phyloP scores from a whole-genome alignment of 1,284 basidiomycete genomes.

The Rhodotorula sp. region DNA sequence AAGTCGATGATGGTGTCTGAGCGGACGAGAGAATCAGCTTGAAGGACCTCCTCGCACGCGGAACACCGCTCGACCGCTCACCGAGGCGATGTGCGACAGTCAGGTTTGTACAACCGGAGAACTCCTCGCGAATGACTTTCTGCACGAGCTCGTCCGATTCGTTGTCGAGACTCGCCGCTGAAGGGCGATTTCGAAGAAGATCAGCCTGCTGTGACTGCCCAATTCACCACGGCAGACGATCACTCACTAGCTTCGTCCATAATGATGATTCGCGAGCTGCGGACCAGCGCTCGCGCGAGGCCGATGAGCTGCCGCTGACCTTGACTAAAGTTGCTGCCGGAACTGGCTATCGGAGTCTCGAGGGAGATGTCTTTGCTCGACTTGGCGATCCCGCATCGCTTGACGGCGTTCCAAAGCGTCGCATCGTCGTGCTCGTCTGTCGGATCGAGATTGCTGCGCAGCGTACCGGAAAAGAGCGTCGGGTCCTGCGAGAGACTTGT shows the following conservation, averaged over 20 bases:
- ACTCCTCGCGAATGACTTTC: conserved; percentile 38
- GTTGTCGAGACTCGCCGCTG: conserved; percentile 36
- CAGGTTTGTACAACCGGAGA: conserved; percentile 31
- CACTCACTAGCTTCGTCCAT: conserved; percentile 38
- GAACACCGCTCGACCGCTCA: background rate
- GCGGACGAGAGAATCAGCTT: background rate
- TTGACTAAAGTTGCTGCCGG: conserved; percentile 33
- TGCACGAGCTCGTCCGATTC: conserved; percentile 37
- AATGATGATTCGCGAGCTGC: conserved; percentile 28
- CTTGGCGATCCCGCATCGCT: conserved; percentile 36
- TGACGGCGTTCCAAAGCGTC: conserved; percentile 48
- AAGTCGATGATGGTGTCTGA: conserved; percentile 40
- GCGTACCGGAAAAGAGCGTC: conserved; percentile 49
- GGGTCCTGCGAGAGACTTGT: conserved; percentile 48
- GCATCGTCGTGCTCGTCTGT: conserved; percentile 49
- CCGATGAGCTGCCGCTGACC: conserved; percentile 49
- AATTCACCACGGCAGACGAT: too few species aligned
- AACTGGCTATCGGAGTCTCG: conserved; percentile 25
- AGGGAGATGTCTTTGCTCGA: conserved; percentile 16
- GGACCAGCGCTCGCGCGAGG: conserved; percentile 49
- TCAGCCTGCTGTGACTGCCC: background rate
- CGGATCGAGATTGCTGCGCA: conserved; percentile 51
- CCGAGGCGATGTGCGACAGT: conserved; percentile 41
- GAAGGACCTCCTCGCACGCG: background rate
- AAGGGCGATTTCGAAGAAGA: too few species aligned